phyloP scores from a whole-genome alignment of 1,284 basidiomycete species.

The Cerrena zonata region DNA sequence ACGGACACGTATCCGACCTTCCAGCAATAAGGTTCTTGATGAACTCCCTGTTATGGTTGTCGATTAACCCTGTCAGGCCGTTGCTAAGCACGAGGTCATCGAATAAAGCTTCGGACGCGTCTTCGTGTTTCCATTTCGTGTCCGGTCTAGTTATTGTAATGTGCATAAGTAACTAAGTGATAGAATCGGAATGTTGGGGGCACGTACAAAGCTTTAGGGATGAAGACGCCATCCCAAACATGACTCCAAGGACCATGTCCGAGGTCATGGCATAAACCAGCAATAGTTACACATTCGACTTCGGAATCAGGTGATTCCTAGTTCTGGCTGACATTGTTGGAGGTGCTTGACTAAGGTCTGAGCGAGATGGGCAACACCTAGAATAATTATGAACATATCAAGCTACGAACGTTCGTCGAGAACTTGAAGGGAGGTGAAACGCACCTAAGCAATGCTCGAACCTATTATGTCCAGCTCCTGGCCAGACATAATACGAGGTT shows the following conservation, averaged over 20 bases:
- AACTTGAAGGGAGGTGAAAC: slow-evolving; percentile 17
- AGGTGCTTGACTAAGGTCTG: slow-evolving; percentile 55
- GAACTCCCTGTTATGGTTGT: slow-evolving; percentile 44
- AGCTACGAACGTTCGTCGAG: not conserved
- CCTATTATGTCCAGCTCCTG: slow-evolving; percentile 68
- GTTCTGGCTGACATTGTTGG: slow-evolving; percentile 50
- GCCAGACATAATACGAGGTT: slow-evolving; percentile 68
- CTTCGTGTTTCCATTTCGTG: slow-evolving; percentile 59
- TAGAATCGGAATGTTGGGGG: not conserved
- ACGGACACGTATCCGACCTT: slow-evolving; percentile 24
- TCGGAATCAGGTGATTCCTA: slow-evolving; percentile 64
- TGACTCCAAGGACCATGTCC: slow-evolving; percentile 74
- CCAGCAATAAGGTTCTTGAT: slow-evolving; percentile 69
- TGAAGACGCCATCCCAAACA: slow-evolving; percentile 65
- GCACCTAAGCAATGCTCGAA: slow-evolving; percentile 75
- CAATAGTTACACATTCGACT: slow-evolving; percentile 61
- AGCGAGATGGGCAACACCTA: slow-evolving; percentile 69
- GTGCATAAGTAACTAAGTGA: not conserved
- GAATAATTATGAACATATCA: not conserved
- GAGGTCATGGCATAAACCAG: slow-evolving; percentile 68
- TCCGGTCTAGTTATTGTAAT: slow-evolving; percentile 29
- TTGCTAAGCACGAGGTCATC: slow-evolving; percentile 53
- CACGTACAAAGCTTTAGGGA: slow-evolving; percentile 51
- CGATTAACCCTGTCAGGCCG: slow-evolving; percentile 33
- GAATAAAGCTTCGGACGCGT: slow-evolving; percentile 71